These are phyloP conservation scores for Apodospora peruviana DNA, from an alignment of 495 filamentous ascomycete species.

Conservation along the genomic window DNA sequence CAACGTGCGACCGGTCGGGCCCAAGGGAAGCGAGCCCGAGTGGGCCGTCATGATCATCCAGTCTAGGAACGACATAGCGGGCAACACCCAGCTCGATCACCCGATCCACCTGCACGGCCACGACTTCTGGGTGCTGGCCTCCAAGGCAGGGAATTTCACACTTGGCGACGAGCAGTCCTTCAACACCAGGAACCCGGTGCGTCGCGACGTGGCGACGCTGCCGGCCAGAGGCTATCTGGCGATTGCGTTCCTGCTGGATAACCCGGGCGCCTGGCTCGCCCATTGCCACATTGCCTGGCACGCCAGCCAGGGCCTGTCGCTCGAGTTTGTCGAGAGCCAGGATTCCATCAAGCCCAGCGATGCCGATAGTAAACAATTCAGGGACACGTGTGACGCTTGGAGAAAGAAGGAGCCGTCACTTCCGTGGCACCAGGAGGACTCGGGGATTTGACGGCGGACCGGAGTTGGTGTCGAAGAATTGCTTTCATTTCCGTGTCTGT, in stretches of 20 bases:
- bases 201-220: constrained; percentile 54
- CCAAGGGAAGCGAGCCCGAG: not conserved
- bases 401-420: not conserved
- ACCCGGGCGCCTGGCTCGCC: constrained; percentile 48
- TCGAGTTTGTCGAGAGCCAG: constrained; percentile 38
- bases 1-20: constrained; percentile 22
- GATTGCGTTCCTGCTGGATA: constrained; percentile 48
- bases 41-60: constrained; percentile 7
- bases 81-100: constrained; percentile 10
- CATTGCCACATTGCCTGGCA: constrained; percentile 55
- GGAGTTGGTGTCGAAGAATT: not conserved
- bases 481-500: not conserved
- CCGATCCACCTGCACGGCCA: constrained; percentile 55
- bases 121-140: constrained; percentile 52
- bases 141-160: constrained; percentile 17
- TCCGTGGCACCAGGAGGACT: constrained; percentile 5
- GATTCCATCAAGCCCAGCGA: constrained; percentile 6
- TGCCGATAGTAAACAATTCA: not conserved
- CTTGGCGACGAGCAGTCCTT: constrained; percentile 20
- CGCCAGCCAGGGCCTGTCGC: constrained; percentile 35
- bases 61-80: not conserved
- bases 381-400: not conserved
- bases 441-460: constrained; percentile 1
- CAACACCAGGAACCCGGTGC: constrained; percentile 44
- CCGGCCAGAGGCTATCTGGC: constrained; percentile 31